These are phyloP conservation scores for Laburnicola sp. DNA, from an alignment of 2,329 filamentous ascomycete genomes.

Conservation along the genomic window DNA sequence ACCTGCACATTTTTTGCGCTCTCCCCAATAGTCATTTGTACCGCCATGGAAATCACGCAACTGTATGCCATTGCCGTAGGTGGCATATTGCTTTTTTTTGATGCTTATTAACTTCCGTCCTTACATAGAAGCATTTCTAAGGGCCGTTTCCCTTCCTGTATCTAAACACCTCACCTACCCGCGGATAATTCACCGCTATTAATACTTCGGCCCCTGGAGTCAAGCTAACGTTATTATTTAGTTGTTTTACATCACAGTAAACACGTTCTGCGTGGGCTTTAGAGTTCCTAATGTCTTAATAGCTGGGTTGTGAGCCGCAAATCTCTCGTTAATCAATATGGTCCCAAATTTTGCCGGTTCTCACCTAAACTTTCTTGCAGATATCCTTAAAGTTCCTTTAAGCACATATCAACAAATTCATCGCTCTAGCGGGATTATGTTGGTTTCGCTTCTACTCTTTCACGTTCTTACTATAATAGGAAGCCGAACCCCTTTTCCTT, in stretches of 20 bases:
- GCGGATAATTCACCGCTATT: slow-evolving; percentile 8
- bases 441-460: slow-evolving; percentile 8
- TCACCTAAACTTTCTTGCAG: slow-evolving; percentile 12
- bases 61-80: slow-evolving; percentile 13
- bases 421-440: slow-evolving; percentile 11
- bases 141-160: slow-evolving; percentile 10
- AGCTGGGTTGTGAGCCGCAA: slow-evolving; percentile 8
- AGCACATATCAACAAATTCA: slow-evolving; percentile 12
- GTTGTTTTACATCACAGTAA: slow-evolving; percentile 11
- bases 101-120: slow-evolving; percentile 12
- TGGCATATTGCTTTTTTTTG: slow-evolving; percentile 15
- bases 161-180: slow-evolving; percentile 12
- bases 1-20: slow-evolving; percentile 8
- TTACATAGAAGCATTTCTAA: slow-evolving; percentile 13
- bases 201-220: slow-evolving; percentile 12
- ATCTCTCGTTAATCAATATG: slow-evolving; percentile 13
- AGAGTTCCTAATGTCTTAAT: slow-evolving; percentile 9
- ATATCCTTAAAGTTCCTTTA: slow-evolving; percentile 13
- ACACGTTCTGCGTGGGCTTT: slow-evolving; percentile 9
- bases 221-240: slow-evolving; percentile 7
- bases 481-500: neutral
- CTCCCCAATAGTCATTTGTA: slow-evolving; percentile 11
- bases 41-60: slow-evolving; percentile 11
- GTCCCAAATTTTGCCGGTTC: slow-evolving; percentile 10
- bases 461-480: slow-evolving; percentile 11